phyloP scores from a whole-genome alignment of 2,329 filamentous ascomycete species.

The Triangularia setosa region DNA sequence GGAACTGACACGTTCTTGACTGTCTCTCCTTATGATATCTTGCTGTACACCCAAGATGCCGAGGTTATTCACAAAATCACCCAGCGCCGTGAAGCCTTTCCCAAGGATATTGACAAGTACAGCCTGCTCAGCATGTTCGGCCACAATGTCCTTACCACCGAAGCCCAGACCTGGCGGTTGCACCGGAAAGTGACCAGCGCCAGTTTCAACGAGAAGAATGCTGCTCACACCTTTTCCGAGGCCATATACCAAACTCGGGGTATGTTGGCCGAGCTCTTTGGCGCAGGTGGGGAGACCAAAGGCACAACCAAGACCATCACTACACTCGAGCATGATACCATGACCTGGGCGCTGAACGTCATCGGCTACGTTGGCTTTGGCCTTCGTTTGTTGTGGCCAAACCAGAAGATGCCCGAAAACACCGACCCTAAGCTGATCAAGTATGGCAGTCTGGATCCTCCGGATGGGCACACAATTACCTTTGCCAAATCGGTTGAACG shows the following conservation, averaged over 20 bases:
- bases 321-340: slow-evolving; percentile 60
- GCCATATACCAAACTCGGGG: slow-evolving; percentile 59
- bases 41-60: slow-evolving; percentile 58
- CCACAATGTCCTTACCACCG: slow-evolving; percentile 66
- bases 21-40: slow-evolving; percentile 53
- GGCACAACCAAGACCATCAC: slow-evolving; percentile 47
- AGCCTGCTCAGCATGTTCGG: slow-evolving; percentile 62
- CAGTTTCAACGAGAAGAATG: slow-evolving; percentile 74
- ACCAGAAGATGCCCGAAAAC: slow-evolving; percentile 47
- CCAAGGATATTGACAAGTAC: slow-evolving; percentile 62
- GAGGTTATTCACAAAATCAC: slow-evolving; percentile 64
- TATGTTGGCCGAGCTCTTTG: slow-evolving; percentile 58
- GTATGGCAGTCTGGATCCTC: slow-evolving; percentile 44
- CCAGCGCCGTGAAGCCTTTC: slow-evolving; percentile 64
- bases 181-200: slow-evolving; percentile 70
- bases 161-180: slow-evolving; percentile 65
- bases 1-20: slow-evolving; percentile 60
- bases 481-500: slow-evolving; percentile 61
- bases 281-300: slow-evolving; percentile 34
- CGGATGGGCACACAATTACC: slow-evolving; percentile 56
- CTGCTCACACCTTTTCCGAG: slow-evolving; percentile 60
- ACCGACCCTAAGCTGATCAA: slow-evolving; percentile 45
- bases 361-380: slow-evolving; percentile 70
- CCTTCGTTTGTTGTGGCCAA: slow-evolving; percentile 57
- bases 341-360: slow-evolving; percentile 55